Conservation (phyloP, 345 rosid species). For the Eucalyptus erythrocorys region DNA sequence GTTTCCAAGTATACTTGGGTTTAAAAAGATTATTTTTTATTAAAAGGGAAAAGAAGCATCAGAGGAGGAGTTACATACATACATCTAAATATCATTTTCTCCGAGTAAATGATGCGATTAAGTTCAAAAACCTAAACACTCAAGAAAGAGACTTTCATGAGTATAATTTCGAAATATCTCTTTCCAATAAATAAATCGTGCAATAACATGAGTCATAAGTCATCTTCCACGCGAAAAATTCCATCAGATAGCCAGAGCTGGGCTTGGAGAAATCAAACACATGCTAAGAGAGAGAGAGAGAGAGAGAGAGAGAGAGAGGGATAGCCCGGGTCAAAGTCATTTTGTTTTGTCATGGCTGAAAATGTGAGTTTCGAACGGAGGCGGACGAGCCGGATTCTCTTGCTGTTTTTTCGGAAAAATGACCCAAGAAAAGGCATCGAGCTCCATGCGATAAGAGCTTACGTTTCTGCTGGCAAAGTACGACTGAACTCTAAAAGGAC, state of each 20-base stretch:
- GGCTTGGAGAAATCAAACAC: not conserved
- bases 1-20: not conserved
- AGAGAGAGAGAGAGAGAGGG: not conserved
- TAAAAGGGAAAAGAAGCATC: too few relatives aligned
- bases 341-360: not conserved
- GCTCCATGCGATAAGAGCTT: not conserved
- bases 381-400: not conserved
- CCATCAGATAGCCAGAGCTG: not conserved
- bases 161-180: not conserved
- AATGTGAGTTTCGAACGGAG: not conserved
- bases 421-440: not conserved
- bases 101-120: not conserved
- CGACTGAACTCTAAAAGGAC: not conserved
- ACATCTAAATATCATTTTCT: not conserved
- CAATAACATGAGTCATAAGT: not conserved
- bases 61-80: too few relatives aligned
- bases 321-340: not conserved
- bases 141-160: not conserved
- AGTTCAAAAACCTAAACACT: not conserved
- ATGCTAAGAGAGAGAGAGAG: not conserved
- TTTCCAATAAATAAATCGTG: not conserved
- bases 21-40: not conserved
- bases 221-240: not conserved
- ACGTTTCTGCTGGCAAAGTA: not conserved
- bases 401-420: not conserved